Conservation (phyloP, 202 grass and related monocot species). For the Carex arenaria region DNA sequence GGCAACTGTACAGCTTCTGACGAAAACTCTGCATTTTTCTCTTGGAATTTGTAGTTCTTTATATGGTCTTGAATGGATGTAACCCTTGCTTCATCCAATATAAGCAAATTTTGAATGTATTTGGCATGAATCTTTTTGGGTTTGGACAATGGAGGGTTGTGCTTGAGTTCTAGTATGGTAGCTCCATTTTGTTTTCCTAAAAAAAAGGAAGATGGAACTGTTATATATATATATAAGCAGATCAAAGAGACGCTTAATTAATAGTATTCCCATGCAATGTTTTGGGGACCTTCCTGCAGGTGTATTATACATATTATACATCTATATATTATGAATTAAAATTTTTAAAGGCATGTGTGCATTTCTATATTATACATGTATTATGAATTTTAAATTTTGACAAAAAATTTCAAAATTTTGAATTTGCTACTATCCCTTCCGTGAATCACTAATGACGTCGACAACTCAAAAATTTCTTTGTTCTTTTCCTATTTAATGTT, state of each 20-base stretch:
- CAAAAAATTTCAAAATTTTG: not conserved
- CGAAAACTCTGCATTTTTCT: not conserved
- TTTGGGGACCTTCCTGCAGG: not conserved
- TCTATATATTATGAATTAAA: not conserved
- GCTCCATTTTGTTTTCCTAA: constrained; percentile 31
- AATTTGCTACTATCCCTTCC: not conserved
- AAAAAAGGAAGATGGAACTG: constrained; percentile 3
- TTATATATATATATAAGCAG: not conserved
- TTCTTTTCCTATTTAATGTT: not conserved
- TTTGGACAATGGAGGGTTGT: constrained; percentile 24
- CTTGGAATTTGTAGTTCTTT: constrained; percentile 7
- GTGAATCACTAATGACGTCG: not conserved
- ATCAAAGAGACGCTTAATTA: not conserved
- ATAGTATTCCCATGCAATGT: not conserved
- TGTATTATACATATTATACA: not conserved
- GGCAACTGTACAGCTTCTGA: constrained; percentile 33
- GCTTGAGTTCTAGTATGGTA: constrained; percentile 47
- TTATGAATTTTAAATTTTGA: not conserved
- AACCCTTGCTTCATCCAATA: constrained; percentile 44
- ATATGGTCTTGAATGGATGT: constrained; percentile 36
- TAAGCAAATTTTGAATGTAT: constrained; percentile 44
- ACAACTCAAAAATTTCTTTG: no score
- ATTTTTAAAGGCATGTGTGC: not conserved
- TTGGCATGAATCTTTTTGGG: constrained; percentile 5
- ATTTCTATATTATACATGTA: not conserved